Conservation (phyloP, 2,329 filamentous ascomycete species). For the Cladosporium cucumerinum region DNA sequence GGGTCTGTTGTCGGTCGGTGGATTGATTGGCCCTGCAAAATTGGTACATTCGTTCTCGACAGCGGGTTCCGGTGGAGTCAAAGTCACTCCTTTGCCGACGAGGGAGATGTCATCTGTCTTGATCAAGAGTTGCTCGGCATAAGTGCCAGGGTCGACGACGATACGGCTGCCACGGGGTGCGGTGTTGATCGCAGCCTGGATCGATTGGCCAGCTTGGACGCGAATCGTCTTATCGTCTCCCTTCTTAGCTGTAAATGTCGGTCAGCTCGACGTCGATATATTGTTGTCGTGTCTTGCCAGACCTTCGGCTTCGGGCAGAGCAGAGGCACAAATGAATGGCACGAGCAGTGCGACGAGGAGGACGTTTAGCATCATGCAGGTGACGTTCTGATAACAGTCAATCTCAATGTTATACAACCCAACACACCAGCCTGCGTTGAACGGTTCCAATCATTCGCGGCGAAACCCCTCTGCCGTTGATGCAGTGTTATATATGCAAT, state of each 20-base stretch:
- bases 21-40: conserved; percentile 25
- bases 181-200: conserved; percentile 33
- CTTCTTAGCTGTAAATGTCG: not conserved
- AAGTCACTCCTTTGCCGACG: conserved; percentile 28
- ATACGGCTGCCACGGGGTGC: conserved; percentile 34
- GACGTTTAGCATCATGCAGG: conserved; percentile 3
- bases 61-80: conserved; percentile 28
- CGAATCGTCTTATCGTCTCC: conserved; percentile 1
- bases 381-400: not conserved
- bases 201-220: conserved; percentile 21
- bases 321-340: not conserved
- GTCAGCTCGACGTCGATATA: not conserved
- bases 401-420: not conserved
- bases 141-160: conserved; percentile 34
- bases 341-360: not conserved
- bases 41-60: conserved; percentile 34
- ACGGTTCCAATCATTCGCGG: not conserved
- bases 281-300: not conserved
- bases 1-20: not conserved
- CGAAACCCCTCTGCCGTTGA: not conserved
- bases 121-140: conserved; percentile 38
- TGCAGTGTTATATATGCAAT: not conserved
- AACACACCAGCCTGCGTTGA: not conserved
- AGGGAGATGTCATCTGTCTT: conserved; percentile 36
- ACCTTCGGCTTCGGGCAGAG: conserved; percentile 7